Evolutionary conservation across 1,139 yeast genomes (phyloP).

Genomic region (Arxiozyma heterogenica): DNA sequence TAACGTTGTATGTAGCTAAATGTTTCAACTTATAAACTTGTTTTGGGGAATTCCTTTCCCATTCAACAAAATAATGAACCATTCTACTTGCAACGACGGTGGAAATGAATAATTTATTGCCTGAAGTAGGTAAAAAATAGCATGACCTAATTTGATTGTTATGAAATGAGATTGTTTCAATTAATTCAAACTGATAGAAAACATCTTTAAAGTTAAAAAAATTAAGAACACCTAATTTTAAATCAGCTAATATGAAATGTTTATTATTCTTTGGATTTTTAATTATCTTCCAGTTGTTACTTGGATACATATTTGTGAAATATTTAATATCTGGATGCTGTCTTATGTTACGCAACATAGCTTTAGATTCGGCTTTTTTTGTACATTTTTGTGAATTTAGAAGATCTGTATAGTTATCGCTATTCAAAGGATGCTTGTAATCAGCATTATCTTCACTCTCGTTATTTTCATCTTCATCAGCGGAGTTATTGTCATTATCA

Average conservation of each 20-base stretch:
- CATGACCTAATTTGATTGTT: conserved; percentile 12
- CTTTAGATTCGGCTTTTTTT: background rate
- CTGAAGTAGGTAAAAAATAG: conserved; percentile 10
- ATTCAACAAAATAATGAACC: conserved; percentile 20
- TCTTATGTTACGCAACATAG: background rate
- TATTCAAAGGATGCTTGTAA: background rate
- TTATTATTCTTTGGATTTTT: conserved; percentile 7
- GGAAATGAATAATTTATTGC: conserved; percentile 17
- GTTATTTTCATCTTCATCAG: no score
- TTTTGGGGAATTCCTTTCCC: conserved; percentile 11
- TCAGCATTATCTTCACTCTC: background rate
- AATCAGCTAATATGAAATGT: conserved; percentile 16
- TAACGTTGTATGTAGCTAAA: conserved; percentile 12
- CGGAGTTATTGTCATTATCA: no score
- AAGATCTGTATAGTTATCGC: no score
- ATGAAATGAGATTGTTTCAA: conserved; percentile 18
- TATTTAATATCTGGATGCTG: background rate
- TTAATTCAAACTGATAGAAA: conserved; percentile 11
- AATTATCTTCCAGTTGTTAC: conserved; percentile 17
- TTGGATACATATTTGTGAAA: conserved; percentile 6
- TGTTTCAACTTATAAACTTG: conserved; percentile 21
- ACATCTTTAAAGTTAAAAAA: conserved; percentile 15
- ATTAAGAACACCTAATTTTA: conserved; percentile 13
- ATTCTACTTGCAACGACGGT: conserved; percentile 14
- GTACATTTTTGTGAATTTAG: background rate